Conservation (phyloP, 2,329 filamentous ascomycete genomes). For the Epichloe typhina region DNA sequence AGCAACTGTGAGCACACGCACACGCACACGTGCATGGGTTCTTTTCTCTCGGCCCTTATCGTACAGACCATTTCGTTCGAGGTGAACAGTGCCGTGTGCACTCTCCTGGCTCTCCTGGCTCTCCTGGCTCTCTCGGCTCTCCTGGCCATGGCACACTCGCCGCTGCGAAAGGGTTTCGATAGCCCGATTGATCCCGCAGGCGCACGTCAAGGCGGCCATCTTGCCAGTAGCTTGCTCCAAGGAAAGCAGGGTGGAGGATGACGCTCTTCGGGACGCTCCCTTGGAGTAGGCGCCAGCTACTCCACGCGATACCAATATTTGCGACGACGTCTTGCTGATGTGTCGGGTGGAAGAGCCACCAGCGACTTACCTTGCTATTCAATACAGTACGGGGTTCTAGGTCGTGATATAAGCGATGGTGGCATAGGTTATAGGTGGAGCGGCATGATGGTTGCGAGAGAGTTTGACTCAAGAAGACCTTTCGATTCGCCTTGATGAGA, state of each 20-base stretch:
- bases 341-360: background rate
- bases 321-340: slow-evolving; percentile 14
- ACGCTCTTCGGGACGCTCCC: slow-evolving; percentile 3
- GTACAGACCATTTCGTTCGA: background rate
- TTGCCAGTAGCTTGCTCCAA: slow-evolving; percentile 1
- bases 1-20: background rate
- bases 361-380: slow-evolving; percentile 1
- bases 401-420: background rate
- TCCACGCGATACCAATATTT: slow-evolving; percentile 16
- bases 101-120: slow-evolving; percentile 7
- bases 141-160: slow-evolving; percentile 7
- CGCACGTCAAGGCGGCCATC: slow-evolving; percentile 9
- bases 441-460: background rate
- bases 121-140: slow-evolving; percentile 5
- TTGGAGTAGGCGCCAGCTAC: slow-evolving; percentile 10
- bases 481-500: too few species aligned
- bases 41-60: background rate
- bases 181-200: slow-evolving; percentile 7
- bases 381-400: background rate
- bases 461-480: too few species aligned
- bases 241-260: slow-evolving; percentile 3
- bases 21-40: background rate
- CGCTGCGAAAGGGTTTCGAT: slow-evolving; percentile 7
- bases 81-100: background rate
- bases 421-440: background rate